Conservation (phyloP, 2,329 filamentous ascomycete genomes). For the Fusarium sterilihyphosum region DNA sequence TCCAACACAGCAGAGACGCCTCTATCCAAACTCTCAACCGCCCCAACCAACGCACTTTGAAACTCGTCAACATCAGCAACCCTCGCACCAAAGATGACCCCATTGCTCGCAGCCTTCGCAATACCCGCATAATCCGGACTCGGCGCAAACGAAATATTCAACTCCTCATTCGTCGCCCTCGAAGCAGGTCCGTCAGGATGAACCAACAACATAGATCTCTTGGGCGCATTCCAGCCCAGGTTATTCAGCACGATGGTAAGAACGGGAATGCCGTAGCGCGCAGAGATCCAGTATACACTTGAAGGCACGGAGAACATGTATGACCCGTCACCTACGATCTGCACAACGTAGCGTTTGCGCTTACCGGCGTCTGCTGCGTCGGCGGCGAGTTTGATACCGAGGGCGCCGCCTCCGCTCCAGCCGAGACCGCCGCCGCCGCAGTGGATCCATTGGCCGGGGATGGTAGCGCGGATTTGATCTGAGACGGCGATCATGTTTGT, state of each 20-base stretch:
- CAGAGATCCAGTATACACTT: conserved; percentile 27
- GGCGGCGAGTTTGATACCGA: conserved; percentile 9
- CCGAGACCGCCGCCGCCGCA: conserved; percentile 16
- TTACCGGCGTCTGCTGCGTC: background rate
- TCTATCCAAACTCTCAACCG: conserved; percentile 1
- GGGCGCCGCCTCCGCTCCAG: conserved; percentile 12
- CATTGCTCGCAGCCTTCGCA: background rate
- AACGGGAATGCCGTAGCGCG: background rate
- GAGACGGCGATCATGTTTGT: background rate
- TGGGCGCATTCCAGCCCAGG: conserved; percentile 8
- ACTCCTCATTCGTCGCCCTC: background rate
- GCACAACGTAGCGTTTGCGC: background rate
- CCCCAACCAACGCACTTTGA: background rate
- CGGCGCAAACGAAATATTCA: conserved; percentile 13
- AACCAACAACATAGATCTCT: background rate
- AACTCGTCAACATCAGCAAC: background rate
- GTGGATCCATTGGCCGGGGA: conserved; percentile 13
- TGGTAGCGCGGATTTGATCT: conserved; percentile 6
- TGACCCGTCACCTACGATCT: conserved; percentile 18
- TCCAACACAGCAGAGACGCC: conserved; percentile 6
- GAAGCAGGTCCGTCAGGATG: conserved; percentile 15
- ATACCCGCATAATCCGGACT: conserved; percentile 15
- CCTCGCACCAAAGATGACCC: background rate
- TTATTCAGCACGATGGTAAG: conserved; percentile 20
- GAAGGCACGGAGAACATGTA: conserved; percentile 20